Evolutionary conservation across 106 monocot genomes (phyloP).

Genomic region (Narthecium ossifragum): DNA sequence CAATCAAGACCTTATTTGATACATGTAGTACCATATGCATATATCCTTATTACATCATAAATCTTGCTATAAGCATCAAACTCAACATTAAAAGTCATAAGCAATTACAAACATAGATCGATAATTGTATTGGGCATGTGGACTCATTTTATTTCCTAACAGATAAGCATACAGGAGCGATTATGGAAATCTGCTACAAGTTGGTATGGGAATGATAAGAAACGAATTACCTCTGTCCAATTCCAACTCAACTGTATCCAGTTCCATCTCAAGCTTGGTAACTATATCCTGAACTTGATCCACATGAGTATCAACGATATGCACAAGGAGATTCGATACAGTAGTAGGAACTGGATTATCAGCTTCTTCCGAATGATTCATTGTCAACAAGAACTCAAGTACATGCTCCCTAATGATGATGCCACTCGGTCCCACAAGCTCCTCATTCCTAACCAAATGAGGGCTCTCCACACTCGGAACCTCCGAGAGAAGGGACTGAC

Average conservation of each 20-base stretch:
- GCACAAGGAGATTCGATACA: slow-evolving; percentile 35
- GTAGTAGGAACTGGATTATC: slow-evolving; percentile 36
- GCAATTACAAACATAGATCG: too few relatives aligned
- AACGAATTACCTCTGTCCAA: slow-evolving; percentile 35
- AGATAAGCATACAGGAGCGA: too few relatives aligned
- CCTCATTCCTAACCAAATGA: background rate
- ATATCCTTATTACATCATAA: too few relatives aligned
- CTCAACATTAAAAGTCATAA: too few relatives aligned
- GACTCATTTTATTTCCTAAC: too few relatives aligned
- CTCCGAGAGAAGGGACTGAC: slow-evolving; percentile 10
- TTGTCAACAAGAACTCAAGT: slow-evolving; percentile 38
- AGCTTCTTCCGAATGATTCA: slow-evolving; percentile 50
- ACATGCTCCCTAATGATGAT: slow-evolving; percentile 30
- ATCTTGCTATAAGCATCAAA: too few relatives aligned
- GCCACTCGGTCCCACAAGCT: background rate
- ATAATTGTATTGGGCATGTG: too few relatives aligned
- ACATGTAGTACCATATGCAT: too few relatives aligned
- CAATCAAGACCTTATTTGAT: too few relatives aligned
- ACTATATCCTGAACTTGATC: slow-evolving; percentile 55
- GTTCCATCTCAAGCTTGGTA: slow-evolving; percentile 44
- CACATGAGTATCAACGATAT: slow-evolving; percentile 44
- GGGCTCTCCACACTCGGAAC: slow-evolving; percentile 3
- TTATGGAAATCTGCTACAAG: too few relatives aligned
- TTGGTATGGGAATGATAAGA: background rate
- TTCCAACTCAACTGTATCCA: slow-evolving; percentile 44